Conservation (phyloP, 192 early-diverging fungal genomes). For the Geranomyces michiganensis region DNA sequence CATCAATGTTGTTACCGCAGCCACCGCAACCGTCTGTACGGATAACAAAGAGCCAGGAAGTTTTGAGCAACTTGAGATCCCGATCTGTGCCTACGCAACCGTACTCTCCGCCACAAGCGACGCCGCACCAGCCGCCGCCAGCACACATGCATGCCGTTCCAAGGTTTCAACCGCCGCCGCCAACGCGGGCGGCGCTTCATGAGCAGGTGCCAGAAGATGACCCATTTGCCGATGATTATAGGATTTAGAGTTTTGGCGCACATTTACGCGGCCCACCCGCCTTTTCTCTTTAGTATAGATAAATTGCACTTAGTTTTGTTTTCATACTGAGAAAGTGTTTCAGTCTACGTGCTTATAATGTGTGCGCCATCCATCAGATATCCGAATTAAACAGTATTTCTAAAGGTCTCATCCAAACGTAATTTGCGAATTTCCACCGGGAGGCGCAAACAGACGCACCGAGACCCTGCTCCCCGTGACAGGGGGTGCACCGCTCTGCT, state of each 20-base stretch:
- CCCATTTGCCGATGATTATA: conserved; percentile 6
- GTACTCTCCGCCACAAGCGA: background rate
- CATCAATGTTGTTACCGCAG: background rate
- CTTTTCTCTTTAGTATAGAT: too few relatives aligned
- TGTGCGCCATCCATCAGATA: too few relatives aligned
- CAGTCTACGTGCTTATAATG: too few relatives aligned
- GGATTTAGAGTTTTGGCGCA: background rate
- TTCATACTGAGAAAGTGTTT: too few relatives aligned
- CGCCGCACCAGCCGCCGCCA: background rate
- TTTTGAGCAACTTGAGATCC: background rate
- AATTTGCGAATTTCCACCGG: conserved; percentile 25
- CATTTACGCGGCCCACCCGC: too few relatives aligned
- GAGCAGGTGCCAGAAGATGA: background rate
- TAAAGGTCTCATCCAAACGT: conserved; percentile 28
- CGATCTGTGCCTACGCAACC: background rate
- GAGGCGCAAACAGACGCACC: conserved; percentile 27
- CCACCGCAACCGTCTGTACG: too few relatives aligned
- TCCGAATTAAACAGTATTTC: too few relatives aligned
- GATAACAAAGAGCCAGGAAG: too few relatives aligned
- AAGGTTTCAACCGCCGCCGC: background rate
- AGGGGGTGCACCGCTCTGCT: conserved; percentile 10
- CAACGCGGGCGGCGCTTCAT: background rate
- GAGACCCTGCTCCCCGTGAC: conserved; percentile 23
- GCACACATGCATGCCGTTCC: background rate
- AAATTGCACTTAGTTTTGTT: too few relatives aligned